A percentile compares a stretch with the other conserved stretches of the same genome.
phyloP scores from a whole-genome alignment of 371 early-diverging fungal species.

The Mortierella sp. region DNA sequence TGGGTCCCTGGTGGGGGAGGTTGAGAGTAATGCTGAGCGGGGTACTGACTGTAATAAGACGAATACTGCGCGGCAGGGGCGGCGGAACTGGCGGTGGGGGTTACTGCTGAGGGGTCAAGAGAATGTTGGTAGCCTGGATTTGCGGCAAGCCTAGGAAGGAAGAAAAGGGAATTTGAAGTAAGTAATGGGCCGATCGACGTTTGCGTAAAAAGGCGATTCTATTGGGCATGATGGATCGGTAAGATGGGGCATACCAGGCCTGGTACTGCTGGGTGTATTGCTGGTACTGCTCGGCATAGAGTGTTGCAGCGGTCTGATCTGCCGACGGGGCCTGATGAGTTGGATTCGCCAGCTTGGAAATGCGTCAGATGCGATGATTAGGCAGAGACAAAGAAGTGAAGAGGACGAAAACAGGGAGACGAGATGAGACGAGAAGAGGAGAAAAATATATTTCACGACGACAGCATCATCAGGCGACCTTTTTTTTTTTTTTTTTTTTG shows the following conservation, averaged over 20 bases:
- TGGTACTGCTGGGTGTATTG: constrained; percentile 49
- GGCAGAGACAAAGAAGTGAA: not conserved
- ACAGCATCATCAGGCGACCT: too few relatives aligned
- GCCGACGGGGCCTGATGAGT: constrained; percentile 24
- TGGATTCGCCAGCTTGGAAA: constrained; percentile 37
- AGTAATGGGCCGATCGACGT: not conserved
- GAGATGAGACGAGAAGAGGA: not conserved
- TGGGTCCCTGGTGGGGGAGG: constrained; percentile 6
- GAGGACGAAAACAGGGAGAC: not conserved
- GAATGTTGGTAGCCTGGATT: constrained; percentile 42
- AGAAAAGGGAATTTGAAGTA: not conserved
- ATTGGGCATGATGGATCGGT: not conserved
- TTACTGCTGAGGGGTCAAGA: constrained; percentile 7
- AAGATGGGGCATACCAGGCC: constrained; percentile 25
- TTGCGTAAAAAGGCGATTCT: not conserved
- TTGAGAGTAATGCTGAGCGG: constrained; percentile 9
- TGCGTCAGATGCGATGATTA: not conserved
- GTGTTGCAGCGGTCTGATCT: constrained; percentile 38
- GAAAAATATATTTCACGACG: not conserved
- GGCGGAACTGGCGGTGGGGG: constrained; percentile 6
- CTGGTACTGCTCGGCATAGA: constrained; percentile 48
- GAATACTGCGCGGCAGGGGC: constrained; percentile 24
- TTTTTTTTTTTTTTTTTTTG: not conserved
- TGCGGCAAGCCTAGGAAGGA: constrained; percentile 28
- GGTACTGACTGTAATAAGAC: constrained; percentile 43